Evolutionary conservation across 2,329 filamentous ascomycete species (phyloP).

Genomic region (Cercospora zeae-maydis): DNA sequence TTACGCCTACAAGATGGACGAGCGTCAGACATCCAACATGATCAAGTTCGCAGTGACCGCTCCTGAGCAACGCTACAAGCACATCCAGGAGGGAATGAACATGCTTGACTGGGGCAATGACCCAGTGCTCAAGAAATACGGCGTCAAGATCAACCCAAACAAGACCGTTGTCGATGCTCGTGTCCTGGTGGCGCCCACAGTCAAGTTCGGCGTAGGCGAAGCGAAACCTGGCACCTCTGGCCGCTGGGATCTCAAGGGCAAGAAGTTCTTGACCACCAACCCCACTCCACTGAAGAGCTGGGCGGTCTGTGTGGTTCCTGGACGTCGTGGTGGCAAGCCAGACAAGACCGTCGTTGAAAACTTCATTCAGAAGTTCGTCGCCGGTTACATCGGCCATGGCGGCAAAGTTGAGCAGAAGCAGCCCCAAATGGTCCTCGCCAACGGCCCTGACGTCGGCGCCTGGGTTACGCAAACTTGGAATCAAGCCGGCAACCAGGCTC

Average conservation of each 20-base stretch:
- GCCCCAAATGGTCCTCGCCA: slow-evolving; percentile 43
- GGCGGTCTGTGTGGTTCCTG: slow-evolving; percentile 67
- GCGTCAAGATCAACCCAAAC: slow-evolving; percentile 61
- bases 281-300: slow-evolving; percentile 59
- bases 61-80: slow-evolving; percentile 62
- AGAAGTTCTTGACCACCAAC: slow-evolving; percentile 71
- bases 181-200: slow-evolving; percentile 65
- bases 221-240: slow-evolving; percentile 64
- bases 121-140: slow-evolving; percentile 67
- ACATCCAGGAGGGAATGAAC: slow-evolving; percentile 65
- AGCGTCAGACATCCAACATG: slow-evolving; percentile 72
- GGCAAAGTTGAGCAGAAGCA: slow-evolving; percentile 50
- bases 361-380: slow-evolving; percentile 60
- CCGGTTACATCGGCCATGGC: slow-evolving; percentile 60
- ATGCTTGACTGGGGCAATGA: slow-evolving; percentile 68
- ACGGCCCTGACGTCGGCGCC: slow-evolving; percentile 29
- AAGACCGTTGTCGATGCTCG: slow-evolving; percentile 66
- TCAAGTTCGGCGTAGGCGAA: slow-evolving; percentile 59
- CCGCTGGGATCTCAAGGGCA: slow-evolving; percentile 82
- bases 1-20: slow-evolving; percentile 57
- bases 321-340: slow-evolving; percentile 48
- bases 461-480: slow-evolving; percentile 50
- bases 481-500: slow-evolving; percentile 51
- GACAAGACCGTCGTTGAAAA: slow-evolving; percentile 46
- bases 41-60: slow-evolving; percentile 88